Conservation (phyloP, 176 grass and related monocot genomes). For the Oryza australiensis region DNA sequence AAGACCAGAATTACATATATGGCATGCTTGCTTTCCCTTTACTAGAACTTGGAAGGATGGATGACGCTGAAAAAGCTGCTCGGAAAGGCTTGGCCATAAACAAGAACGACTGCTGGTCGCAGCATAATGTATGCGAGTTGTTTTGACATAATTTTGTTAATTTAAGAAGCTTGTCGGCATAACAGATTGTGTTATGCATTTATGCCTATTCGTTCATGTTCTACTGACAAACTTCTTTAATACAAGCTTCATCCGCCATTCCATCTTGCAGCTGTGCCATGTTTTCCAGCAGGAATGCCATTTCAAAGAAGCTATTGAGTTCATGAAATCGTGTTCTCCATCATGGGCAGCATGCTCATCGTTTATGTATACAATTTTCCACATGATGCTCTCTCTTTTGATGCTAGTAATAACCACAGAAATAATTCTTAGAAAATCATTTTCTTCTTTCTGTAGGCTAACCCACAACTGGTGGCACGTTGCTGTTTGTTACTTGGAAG, state of each 20-base stretch:
- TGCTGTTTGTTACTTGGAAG: slow-evolving; percentile 81
- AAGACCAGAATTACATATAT: slow-evolving; percentile 65
- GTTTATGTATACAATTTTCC: slow-evolving; percentile 57
- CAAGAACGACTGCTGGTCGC: slow-evolving; percentile 67
- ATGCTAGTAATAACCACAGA: not conserved
- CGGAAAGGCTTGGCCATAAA: slow-evolving; percentile 72
- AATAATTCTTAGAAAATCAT: not conserved
- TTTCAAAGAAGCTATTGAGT: slow-evolving; percentile 71
- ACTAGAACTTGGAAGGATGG: slow-evolving; percentile 64
- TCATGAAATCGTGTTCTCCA: slow-evolving; percentile 72
- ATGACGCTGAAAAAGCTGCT: slow-evolving; percentile 65
- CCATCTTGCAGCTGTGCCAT: slow-evolving; percentile 62
- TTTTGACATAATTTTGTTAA: not conserved
- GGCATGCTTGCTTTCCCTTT: slow-evolving; percentile 81
- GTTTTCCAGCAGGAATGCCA: slow-evolving; percentile 70
- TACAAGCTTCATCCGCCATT: slow-evolving; percentile 9
- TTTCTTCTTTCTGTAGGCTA: slow-evolving; percentile 35
- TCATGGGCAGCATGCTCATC: slow-evolving; percentile 58
- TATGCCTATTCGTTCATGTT: slow-evolving; percentile 4
- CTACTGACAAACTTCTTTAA: not conserved
- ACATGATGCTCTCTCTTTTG: not conserved
- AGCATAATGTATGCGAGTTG: slow-evolving; percentile 58
- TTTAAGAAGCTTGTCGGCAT: not conserved
- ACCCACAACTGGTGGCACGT: slow-evolving; percentile 89
- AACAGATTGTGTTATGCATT: not conserved